These are phyloP conservation scores for Lactarius quietus DNA, from an alignment of 768 basidiomycete genomes.

Conservation along the genomic window DNA sequence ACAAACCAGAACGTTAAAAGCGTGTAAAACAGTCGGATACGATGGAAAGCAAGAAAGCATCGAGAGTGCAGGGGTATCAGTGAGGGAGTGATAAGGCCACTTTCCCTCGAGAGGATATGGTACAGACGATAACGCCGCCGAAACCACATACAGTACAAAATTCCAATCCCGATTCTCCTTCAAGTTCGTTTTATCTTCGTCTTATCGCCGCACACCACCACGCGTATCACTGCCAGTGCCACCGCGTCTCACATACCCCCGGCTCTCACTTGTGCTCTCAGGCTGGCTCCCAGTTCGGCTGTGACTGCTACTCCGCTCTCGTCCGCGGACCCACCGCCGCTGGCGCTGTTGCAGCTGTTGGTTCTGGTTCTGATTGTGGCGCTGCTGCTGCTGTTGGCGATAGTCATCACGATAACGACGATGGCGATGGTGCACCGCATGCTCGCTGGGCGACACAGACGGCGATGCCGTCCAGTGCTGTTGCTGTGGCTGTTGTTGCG, in stretches of 20 bases:
- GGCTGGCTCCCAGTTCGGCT: constrained; percentile 1
- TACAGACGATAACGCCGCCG: background rate
- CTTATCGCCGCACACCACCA: background rate
- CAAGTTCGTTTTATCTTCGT: background rate
- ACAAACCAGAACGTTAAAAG: background rate
- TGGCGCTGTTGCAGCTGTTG: background rate
- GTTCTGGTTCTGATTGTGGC: background rate
- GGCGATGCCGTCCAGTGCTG: background rate
- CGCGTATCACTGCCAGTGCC: no score
- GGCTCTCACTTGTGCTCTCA: no score
- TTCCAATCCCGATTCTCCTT: background rate
- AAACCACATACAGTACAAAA: background rate
- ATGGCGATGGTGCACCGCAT: background rate
- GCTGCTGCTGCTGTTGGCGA: background rate
- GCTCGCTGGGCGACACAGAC: background rate
- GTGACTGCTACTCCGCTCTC: background rate
- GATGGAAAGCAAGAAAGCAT: no score
- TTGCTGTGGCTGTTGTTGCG: background rate
- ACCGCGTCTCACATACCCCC: no score
- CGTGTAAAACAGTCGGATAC: background rate
- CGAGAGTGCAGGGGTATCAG: no score
- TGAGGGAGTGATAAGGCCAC: no score
- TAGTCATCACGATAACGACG: background rate
- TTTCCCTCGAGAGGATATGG: background rate
- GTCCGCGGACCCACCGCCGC: no score